Conservation (phyloP, 805 yeast species). For the Wickerhamiella spandovensis region DNA sequence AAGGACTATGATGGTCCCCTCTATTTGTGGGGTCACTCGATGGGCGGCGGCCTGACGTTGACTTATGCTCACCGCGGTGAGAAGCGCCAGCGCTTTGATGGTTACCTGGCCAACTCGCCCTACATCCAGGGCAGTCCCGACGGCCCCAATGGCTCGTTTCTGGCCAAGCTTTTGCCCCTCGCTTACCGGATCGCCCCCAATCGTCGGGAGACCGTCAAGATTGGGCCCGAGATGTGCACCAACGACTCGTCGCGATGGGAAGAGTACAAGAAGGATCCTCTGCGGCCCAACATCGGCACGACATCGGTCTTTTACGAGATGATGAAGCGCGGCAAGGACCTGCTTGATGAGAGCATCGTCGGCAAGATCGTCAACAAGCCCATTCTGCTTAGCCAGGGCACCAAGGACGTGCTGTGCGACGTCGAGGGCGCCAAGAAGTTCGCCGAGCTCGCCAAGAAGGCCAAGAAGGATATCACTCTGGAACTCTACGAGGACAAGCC, state of each 20-base stretch:
- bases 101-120: conserved; percentile 25
- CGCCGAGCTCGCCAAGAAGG: conserved; percentile 6
- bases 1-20: conserved; percentile 17
- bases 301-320: conserved; percentile 24
- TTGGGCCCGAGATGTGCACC: conserved; percentile 19
- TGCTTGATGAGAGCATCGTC: conserved; percentile 20
- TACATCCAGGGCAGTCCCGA: conserved; percentile 18
- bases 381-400: conserved; percentile 24
- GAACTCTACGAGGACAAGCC: conserved; percentile 12
- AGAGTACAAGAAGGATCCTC: conserved; percentile 18
- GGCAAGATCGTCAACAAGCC: conserved; percentile 23
- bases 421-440: conserved; percentile 9
- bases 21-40: conserved; percentile 26
- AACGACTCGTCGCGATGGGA: conserved; percentile 19
- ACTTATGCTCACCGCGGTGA: conserved; percentile 26
- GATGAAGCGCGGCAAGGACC: conserved; percentile 24
- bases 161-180: conserved; percentile 18
- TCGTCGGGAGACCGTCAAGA: conserved; percentile 14
- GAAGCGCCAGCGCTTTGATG: conserved; percentile 21
- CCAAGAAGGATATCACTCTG: conserved; percentile 18
- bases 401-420: conserved; percentile 26
- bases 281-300: conserved; percentile 19
- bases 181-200: conserved; percentile 20
- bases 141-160: conserved; percentile 17
- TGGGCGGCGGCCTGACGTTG: conserved; percentile 29